Conservation (phyloP, 2,329 filamentous ascomycete species). For the Fusarium praegraminearum region DNA sequence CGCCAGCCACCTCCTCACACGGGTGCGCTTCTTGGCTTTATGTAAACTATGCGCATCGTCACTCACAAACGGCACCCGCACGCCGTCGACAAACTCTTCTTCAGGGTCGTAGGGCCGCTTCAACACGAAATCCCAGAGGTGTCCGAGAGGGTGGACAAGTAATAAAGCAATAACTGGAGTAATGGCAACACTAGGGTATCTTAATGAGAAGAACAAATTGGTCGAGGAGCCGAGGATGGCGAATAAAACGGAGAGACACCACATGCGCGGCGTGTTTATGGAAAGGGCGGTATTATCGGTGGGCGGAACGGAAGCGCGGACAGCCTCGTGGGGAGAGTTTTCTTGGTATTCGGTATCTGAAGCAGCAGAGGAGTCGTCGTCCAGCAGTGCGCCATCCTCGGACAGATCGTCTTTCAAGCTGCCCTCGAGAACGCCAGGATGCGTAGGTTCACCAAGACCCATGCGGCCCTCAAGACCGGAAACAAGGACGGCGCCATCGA, state of each 20-base stretch:
- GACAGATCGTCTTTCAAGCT: conserved; percentile 56
- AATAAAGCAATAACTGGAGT: conserved; percentile 89
- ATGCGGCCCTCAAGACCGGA: conserved; percentile 67
- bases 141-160: conserved; percentile 85
- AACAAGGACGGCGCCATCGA: conserved; percentile 64
- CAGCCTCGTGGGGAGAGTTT: conserved; percentile 82
- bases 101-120: conserved; percentile 70
- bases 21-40: conserved; percentile 50
- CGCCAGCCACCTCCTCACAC: conserved; percentile 77
- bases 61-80: conserved; percentile 43
- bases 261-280: conserved; percentile 90
- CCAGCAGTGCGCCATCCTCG: conserved; percentile 53
- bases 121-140: conserved; percentile 79
- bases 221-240: conserved; percentile 84
- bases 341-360: conserved; percentile 68
- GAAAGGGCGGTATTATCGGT: conserved; percentile 82
- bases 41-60: conserved; percentile 35
- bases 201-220: conserved; percentile 88
- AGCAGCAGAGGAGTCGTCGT: conserved; percentile 56
- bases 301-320: conserved; percentile 81
- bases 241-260: conserved; percentile 82
- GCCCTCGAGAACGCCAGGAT: conserved; percentile 60
- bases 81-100: conserved; percentile 65
- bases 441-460: conserved; percentile 61
- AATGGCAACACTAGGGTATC: conserved; percentile 91